phyloP scores from a whole-genome alignment of 2,329 filamentous ascomycete genomes.

The Graphium sp. region DNA sequence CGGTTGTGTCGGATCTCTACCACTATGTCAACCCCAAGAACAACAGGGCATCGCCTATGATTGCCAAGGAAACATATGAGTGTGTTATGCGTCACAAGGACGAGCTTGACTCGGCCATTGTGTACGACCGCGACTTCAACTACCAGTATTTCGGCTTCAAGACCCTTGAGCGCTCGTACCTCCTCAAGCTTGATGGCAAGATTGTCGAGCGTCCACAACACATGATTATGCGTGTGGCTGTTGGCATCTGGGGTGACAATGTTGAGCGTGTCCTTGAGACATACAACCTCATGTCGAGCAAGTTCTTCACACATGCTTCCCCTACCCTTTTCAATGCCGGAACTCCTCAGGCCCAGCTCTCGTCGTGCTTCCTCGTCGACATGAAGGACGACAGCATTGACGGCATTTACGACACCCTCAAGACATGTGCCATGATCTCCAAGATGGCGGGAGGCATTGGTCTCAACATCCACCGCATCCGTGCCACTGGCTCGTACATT shows the following conservation, averaged over 20 bases:
- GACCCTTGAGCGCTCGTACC: constrained; percentile 93
- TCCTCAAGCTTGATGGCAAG: constrained; percentile 88
- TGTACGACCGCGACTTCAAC: constrained; percentile 99
- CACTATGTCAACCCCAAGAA: constrained; percentile 96
- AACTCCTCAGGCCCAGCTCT: constrained; percentile 84
- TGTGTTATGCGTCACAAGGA: constrained; percentile 91
- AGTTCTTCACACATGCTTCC: constrained; percentile 96
- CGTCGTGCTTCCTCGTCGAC: constrained; percentile 96
- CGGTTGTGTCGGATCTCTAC: constrained; percentile 83
- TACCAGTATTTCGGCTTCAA: constrained; percentile 99
- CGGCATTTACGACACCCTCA: constrained; percentile 96
- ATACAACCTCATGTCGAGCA: constrained; percentile 97
- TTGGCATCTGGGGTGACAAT: constrained; percentile 90
- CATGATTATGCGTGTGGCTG: constrained; percentile 98
- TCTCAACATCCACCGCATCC: constrained; percentile 90
- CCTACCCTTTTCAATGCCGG: constrained; percentile 97
- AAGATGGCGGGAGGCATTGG: constrained; percentile 98
- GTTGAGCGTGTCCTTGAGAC: constrained; percentile 93
- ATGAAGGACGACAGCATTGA: constrained; percentile 99
- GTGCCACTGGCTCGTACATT: constrained; percentile 95
- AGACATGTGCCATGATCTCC: constrained; percentile 99
- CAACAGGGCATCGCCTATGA: constrained; percentile 73
- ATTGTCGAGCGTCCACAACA: constrained; percentile 95
- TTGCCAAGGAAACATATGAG: constrained; percentile 78
- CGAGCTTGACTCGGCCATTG: constrained; percentile 95